phyloP scores from a whole-genome alignment of 2,329 filamentous ascomycete species.

The Ophiostoma australiae region DNA sequence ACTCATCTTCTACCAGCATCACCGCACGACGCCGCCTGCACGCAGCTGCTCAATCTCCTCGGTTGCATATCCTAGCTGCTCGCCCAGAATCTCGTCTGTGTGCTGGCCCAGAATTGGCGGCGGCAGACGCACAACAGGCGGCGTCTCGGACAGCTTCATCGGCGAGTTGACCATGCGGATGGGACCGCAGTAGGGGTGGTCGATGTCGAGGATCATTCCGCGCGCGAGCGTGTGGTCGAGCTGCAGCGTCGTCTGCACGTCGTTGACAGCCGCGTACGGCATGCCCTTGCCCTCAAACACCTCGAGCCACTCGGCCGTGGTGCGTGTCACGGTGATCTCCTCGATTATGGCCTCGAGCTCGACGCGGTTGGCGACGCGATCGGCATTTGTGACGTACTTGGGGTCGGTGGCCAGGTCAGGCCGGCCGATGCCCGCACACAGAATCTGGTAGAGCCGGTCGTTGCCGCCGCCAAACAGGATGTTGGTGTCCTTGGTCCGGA shows the following conservation, averaged over 20 bases:
- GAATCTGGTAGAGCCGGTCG: conserved; percentile 60
- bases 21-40: conserved; percentile 11
- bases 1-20: background rate
- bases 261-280: conserved; percentile 90
- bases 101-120: conserved; percentile 86
- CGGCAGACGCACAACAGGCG: conserved; percentile 67
- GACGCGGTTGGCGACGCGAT: conserved; percentile 64
- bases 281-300: conserved; percentile 85
- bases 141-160: conserved; percentile 84
- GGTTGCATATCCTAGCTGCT: conserved; percentile 60
- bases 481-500: conserved; percentile 65
- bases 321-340: conserved; percentile 65
- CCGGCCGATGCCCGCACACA: conserved; percentile 56
- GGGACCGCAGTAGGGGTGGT: conserved; percentile 76
- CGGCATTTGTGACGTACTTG: conserved; percentile 57
- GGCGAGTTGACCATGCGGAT: conserved; percentile 92
- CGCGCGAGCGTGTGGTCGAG: conserved; percentile 81
- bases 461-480: conserved; percentile 70
- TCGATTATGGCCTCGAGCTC: conserved; percentile 78
- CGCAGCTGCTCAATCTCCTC: conserved; percentile 20
- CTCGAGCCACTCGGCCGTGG: conserved; percentile 78
- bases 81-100: conserved; percentile 68
- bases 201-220: conserved; percentile 82
- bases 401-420: conserved; percentile 57
- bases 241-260: conserved; percentile 76